phyloP scores from a whole-genome alignment of 2,329 filamentous ascomycete species.

The Chrysosporium queenslandicum region DNA sequence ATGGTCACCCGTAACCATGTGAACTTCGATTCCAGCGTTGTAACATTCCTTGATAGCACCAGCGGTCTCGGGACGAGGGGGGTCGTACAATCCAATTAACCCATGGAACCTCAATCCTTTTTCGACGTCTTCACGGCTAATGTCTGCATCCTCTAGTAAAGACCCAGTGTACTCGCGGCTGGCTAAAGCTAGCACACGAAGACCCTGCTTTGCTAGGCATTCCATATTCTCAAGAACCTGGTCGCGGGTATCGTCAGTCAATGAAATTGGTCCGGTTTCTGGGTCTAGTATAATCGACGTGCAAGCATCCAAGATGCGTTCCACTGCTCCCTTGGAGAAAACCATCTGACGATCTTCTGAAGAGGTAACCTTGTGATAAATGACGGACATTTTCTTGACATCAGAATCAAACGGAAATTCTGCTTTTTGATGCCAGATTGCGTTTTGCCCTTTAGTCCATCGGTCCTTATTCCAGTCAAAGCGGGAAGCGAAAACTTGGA shows the following conservation, averaged over 20 bases:
- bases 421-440: conserved; percentile 49
- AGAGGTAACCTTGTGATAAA: conserved; percentile 39
- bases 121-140: conserved; percentile 54
- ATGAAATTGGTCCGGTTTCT: conserved; percentile 31
- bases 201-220: conserved; percentile 53
- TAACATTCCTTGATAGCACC: conserved; percentile 60
- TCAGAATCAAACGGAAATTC: conserved; percentile 67
- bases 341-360: conserved; percentile 26
- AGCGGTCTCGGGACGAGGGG: conserved; percentile 70
- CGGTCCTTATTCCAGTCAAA: conserved; percentile 53
- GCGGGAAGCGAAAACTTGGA: conserved; percentile 61
- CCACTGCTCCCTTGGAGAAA: conserved; percentile 42
- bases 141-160: conserved; percentile 31
- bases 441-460: conserved; percentile 42
- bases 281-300: conserved; percentile 41
- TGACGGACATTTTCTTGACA: conserved; percentile 67
- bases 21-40: conserved; percentile 63
- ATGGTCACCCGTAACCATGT: conserved; percentile 80
- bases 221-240: conserved; percentile 60
- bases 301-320: conserved; percentile 57
- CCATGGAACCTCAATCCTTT: conserved; percentile 61
- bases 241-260: conserved; percentile 46
- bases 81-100: conserved; percentile 78
- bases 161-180: conserved; percentile 33
- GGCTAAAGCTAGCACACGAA: conserved; percentile 60